A percentile compares a stretch with the other conserved stretches of the same genome.
Evolutionary conservation across 257 asterid genomes (phyloP).

Genomic region (Rauvolfia tetraphylla): DNA sequence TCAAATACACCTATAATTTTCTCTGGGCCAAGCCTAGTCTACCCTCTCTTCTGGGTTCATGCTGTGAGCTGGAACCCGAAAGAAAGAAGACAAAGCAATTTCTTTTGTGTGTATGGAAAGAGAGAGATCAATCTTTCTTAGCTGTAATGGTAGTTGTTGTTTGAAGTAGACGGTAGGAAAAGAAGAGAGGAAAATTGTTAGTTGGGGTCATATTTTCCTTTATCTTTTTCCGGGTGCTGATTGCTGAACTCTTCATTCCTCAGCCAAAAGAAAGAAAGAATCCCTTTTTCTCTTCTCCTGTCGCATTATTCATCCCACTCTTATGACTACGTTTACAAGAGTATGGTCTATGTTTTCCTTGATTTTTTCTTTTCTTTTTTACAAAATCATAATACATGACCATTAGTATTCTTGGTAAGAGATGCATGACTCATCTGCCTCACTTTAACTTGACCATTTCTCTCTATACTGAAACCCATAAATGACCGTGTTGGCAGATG

Average conservation of each 20-base stretch:
- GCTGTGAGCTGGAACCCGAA: no score
- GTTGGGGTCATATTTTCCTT: not conserved
- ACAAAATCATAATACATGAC: no score
- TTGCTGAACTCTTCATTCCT: not conserved
- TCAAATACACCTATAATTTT: no score
- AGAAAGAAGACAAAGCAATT: not conserved
- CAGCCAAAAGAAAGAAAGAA: not conserved
- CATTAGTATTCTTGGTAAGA: not conserved
- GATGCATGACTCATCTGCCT: not conserved
- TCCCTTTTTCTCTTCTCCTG: not conserved
- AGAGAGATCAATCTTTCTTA: not conserved
- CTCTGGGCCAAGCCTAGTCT: no score
- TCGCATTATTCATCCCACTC: no score
- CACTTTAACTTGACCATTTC: not conserved
- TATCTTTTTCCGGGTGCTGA: not conserved
- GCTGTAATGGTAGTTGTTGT: slow-evolving; percentile 3
- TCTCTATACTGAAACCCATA: not conserved
- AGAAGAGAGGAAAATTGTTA: not conserved
- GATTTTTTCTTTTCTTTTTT: no score
- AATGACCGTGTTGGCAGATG: not conserved
- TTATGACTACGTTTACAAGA: no score
- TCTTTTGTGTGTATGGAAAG: no score
- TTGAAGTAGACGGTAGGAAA: not conserved
- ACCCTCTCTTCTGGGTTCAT: no score
- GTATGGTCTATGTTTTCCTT: no score